Base-by-base conservation (phyloP, 2,329 filamentous ascomycete species). In the Rutstroemia sp. region DNA sequence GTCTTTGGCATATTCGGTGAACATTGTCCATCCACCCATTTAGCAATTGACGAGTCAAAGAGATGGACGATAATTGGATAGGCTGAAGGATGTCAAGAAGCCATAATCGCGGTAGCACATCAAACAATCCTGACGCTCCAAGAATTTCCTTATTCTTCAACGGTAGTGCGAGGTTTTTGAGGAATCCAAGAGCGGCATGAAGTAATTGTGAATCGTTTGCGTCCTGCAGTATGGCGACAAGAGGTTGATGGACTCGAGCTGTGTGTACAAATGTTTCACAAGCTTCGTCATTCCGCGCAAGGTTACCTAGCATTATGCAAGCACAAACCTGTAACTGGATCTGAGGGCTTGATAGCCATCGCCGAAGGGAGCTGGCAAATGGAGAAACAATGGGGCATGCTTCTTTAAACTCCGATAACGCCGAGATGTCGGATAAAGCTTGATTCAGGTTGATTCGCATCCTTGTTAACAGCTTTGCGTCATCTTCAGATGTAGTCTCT, bases 121-220 rank as follows among this genome's bases (percentile, higher is more conserved):
- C 71, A 3, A 84, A 70, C 2, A 84, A 69, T 0, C 69, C 68
- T 3, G 71, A 67, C 5, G 69, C 68, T 16, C 77, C 77, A 1
- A 86, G 72, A 0, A 70, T 48, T 2, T 73, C 60, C 66, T 83
- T 85, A 69, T 86, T 86, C 25, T 68, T 65, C 0, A 69, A 56
- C 0, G 82, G 80, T 51, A 86, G 81, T 25, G 82, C 79, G 8
- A 86, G 76, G 66, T 86, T 86, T 68, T 84, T 85, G 58, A 85
- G 76, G 63, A 84, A 84, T 7, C 80, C 78, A 17, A 86, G 72
- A 2, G 74, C 71, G 1, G 80, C 75, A 64, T 85, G 82, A 0
- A 82, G 72, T 16, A 83, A 75, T 59, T 83, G 79, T 0, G 75
- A 67, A 58, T 78, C 74, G 7, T 54, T 66, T 0, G 71, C 63